Evolutionary conservation across 2,329 filamentous ascomycete species (phyloP), one percentile per base, ranked within the genome.

Genomic region (Diaporthe humulicola): DNA sequence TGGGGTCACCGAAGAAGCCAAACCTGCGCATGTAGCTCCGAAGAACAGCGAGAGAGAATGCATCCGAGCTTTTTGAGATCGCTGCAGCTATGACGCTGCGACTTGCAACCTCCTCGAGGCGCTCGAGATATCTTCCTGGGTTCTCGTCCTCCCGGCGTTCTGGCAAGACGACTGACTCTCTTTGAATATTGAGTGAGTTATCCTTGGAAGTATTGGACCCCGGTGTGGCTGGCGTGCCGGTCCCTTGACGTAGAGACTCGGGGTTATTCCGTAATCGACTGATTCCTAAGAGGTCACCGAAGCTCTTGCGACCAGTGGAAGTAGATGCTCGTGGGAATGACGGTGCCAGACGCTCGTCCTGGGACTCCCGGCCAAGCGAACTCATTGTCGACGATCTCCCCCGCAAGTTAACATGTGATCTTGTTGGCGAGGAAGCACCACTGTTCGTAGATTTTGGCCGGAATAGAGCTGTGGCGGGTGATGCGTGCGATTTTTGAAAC

Each of bases 11-110:
- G 80, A 98, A 98, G 85, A 98, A 98, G 70, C 93, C 92, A 83
- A 98, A 98, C 28, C 93, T 93, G 71, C 96, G 92, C 93, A 98
- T 98, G 81, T 98, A 98, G 81, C 96, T 98, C 75, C 96, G 91
- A 73, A 99, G 84, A 4, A 98, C 95, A 1, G 94, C 92, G 75
- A 92, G 91, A 61, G 93, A 94, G 82, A 98, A 99, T 0, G 92
- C 85, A 79, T 99, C 96, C 2, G 91, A 90, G n/a, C 92, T 94
- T 81, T 97, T 98, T 25, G 95, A 96, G 36, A 99, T 86, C 22
- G 95, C 91, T 61, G 93, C 94, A 19, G 95, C 96, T 78, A 99
- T 96, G 71, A 94, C 90, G 77, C 95, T 94, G 73, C 94, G 92
- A 52, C 92, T 94, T 22, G 98, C 89, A 56, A 92, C 90, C 76